Conservation (phyloP, 2,329 filamentous ascomycete genomes). For the Penicillium crustosum region DNA sequence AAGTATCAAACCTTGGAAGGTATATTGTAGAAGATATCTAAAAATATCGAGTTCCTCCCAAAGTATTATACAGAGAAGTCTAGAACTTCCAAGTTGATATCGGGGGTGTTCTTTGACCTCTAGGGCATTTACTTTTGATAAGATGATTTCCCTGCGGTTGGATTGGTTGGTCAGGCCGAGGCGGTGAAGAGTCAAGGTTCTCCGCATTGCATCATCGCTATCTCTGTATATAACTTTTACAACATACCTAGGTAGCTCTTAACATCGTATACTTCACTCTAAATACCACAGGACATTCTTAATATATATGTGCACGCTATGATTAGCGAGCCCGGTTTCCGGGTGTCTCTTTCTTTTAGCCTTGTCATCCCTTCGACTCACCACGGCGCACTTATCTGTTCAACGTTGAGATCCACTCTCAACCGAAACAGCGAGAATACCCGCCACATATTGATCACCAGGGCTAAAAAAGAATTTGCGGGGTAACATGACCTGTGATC, state of each 20-base stretch:
- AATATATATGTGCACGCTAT: background rate
- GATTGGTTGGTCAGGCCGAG: constrained; percentile 18
- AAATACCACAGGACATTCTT: background rate
- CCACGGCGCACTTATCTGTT: background rate
- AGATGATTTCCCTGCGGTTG: constrained; percentile 13
- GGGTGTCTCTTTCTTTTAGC: background rate
- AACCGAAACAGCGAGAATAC: constrained; percentile 2
- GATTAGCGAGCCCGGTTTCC: too few species aligned
- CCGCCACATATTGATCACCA: constrained; percentile 3
- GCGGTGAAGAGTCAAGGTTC: constrained; percentile 19
- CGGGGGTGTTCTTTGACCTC: background rate
- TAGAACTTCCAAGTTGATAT: background rate
- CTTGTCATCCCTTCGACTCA: background rate
- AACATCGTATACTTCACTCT: background rate
- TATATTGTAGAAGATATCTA: background rate
- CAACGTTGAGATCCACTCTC: constrained; percentile 11
- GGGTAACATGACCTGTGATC: constrained; percentile 2
- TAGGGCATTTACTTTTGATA: background rate
- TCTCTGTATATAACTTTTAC: background rate
- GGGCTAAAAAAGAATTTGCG: constrained; percentile 1
- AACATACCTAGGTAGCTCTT: too few species aligned
- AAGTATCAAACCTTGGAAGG: too few species aligned
- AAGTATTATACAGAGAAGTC: background rate
- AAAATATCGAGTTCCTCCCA: background rate
- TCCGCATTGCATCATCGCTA: constrained; percentile 23